Evolutionary conservation across 1,284 basidiomycete genomes (phyloP), one percentile per base, ranked within the genome.

Genomic region (Tylopilus orsonianus): DNA sequence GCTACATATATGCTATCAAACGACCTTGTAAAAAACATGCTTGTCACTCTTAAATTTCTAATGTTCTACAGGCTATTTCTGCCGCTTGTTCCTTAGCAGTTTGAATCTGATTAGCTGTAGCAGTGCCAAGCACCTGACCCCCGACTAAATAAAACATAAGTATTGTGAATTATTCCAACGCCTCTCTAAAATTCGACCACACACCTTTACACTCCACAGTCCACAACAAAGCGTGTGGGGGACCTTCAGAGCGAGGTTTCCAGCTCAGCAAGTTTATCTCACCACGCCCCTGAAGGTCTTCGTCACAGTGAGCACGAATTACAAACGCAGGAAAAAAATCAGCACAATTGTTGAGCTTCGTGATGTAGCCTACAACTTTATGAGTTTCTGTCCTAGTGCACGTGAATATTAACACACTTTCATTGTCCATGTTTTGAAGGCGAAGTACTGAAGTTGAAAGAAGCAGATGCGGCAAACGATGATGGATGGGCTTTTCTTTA

Each of bases 151-250:
- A 32, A 24, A 20, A 40, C 9, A 45, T 10, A n/a, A n/a, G n/a
- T n/a, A 30, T 41, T 22, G 26, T 41, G 23, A 51, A 41, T 13
- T 13, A 30, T 27, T n/a, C 39, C 30, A 34, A 38, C 27, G 27
- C 38, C 26, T 33, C 16, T 5, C 1, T 36, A 34, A 29, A 24
- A 7, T 33, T 20, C 19, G 14, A 23, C 35, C 10, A 58, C 74
- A 54, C 54, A 81, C 83, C 70, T 68, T 80, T 83, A 62, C 79
- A 83, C 20, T 70, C 60, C 8, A 74, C 61, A 5, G 70, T 79
- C 83, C 83, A 86, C 20, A 57, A 47, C 36, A 68, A 55, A 8
- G 66, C 61, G 50, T 77, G 60, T 6, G 71, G 56, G 1, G 71
- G 72, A 0, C 83, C 82, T 8, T 59, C 46, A 3, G 38, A 55